A percentile compares a stretch with the other conserved stretches of the same genome.
Conservation (phyloP, 148 eudicot genomes). For the Silene latifolia region DNA sequence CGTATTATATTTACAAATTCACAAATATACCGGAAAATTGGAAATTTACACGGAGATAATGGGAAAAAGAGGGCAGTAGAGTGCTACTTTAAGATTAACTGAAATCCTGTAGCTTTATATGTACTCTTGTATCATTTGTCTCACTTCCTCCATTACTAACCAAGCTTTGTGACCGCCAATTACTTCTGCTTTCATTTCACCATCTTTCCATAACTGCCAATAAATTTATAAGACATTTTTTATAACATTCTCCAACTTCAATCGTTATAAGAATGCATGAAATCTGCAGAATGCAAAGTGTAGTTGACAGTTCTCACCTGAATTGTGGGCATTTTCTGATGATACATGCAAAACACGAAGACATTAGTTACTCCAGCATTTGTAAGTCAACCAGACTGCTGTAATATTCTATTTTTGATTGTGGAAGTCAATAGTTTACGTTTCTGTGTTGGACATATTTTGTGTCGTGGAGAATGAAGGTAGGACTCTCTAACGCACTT, state of each 20-base stretch:
- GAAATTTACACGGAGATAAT: constrained; percentile 7
- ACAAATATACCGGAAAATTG: not conserved
- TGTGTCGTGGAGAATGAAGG: not conserved
- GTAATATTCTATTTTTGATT: not conserved
- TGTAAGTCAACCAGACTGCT: not conserved
- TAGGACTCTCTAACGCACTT: not conserved
- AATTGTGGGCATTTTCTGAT: constrained; percentile 95
- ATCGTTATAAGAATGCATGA: not conserved
- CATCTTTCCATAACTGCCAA: constrained; percentile 87
- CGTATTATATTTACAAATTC: constrained; percentile 16
- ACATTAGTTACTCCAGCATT: constrained; percentile 4
- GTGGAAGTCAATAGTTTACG: not conserved
- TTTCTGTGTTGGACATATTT: not conserved
- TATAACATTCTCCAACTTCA: not conserved
- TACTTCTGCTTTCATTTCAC: constrained; percentile 94
- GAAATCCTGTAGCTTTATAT: constrained; percentile 22
- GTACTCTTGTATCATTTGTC: constrained; percentile 72
- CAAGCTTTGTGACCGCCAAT: constrained; percentile 96
- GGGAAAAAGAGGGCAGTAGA: not conserved
- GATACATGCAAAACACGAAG: constrained; percentile 23
- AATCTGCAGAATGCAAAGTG: not conserved
- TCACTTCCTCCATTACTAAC: constrained; percentile 88
- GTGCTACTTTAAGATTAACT: not conserved
- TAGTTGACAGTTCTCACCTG: constrained; percentile 51
- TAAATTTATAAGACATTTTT: not conserved